Percentiles rank a stretch among this genome's conserved stretches.
Evolutionary conservation across 306 rosid species (phyloP).

Genomic region (Dicorynia guianensis): DNA sequence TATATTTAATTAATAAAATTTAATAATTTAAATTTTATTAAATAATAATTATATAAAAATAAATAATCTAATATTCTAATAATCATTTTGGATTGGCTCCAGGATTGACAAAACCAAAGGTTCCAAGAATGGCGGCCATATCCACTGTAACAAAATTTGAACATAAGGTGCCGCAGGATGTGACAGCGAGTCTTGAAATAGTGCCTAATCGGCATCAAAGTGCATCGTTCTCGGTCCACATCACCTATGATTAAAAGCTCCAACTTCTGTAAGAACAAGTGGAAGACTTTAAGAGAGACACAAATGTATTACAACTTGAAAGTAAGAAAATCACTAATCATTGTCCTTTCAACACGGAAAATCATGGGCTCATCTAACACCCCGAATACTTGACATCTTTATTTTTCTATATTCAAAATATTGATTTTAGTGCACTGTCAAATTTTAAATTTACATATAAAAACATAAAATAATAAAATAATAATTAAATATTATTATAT

Average conservation of each 20-base stretch:
- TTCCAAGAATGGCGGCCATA: slow-evolving; percentile 12
- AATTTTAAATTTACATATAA: no score
- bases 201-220: slow-evolving; percentile 11
- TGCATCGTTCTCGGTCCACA: slow-evolving; percentile 37
- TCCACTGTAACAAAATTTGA: slow-evolving; percentile 20
- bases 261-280: slow-evolving; percentile 30
- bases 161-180: slow-evolving; percentile 36
- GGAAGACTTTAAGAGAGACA: slow-evolving; percentile 13
- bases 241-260: slow-evolving; percentile 31
- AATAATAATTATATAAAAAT: no score
- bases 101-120: slow-evolving; percentile 23
- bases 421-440: no score
- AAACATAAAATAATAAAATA: no score
- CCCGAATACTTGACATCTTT: no score
- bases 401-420: no score
- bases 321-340: slow-evolving; percentile 38
- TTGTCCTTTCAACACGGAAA: slow-evolving; percentile 27
- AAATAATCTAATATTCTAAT: no score
- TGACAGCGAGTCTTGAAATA: slow-evolving; percentile 31
- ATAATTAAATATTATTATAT: no score
- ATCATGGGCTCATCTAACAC: no score
- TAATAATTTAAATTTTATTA: no score
- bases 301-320: slow-evolving; percentile 16
- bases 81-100: slow-evolving; percentile 12
- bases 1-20: no score